Conservation (phyloP, 352 stramenopile genomes). For the Phytopythium ostracodes region DNA sequence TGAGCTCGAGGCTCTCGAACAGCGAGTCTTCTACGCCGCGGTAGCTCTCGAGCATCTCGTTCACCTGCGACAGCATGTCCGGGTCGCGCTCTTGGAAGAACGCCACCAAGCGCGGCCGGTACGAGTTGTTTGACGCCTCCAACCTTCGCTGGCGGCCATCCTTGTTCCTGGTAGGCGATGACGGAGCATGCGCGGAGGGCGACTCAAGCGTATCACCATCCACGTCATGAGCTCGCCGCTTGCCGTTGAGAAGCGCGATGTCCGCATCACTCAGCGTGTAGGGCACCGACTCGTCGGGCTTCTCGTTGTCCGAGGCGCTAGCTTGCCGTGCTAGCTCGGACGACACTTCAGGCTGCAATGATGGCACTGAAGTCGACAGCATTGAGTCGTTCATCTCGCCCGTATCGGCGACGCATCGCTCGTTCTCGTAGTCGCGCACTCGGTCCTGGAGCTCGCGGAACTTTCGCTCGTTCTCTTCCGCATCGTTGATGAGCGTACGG, state of each 20-base stretch:
- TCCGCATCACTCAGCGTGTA: conserved; percentile 70
- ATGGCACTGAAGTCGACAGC: neutral
- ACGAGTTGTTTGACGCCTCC: conserved; percentile 22
- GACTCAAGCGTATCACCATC: neutral
- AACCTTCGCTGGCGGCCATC: neutral
- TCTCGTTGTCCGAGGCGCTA: conserved; percentile 3
- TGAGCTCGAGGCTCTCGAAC: conserved; percentile 79
- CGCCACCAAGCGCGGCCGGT: conserved; percentile 41
- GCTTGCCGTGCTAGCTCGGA: neutral
- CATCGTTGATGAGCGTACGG: conserved; percentile 62
- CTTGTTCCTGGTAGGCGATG: conserved; percentile 1
- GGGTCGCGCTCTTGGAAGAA: conserved; percentile 70
- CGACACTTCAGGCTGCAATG: neutral
- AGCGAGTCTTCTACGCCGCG: conserved; percentile 65
- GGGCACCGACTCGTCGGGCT: conserved; percentile 22
- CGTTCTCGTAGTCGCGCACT: conserved; percentile 9
- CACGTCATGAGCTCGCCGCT: conserved; percentile 10
- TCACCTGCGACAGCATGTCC: conserved; percentile 56
- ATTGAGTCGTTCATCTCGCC: neutral
- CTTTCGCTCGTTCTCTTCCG: conserved; percentile 40
- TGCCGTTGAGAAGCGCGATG: conserved; percentile 71
- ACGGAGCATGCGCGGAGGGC: neutral
- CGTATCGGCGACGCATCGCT: neutral
- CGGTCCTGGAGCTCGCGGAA: conserved; percentile 28
- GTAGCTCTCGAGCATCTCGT: conserved; percentile 78